These are phyloP conservation scores for Oryza meyeriana DNA, from an alignment of 176 grass and related monocot genomes.

Conservation along the genomic window DNA sequence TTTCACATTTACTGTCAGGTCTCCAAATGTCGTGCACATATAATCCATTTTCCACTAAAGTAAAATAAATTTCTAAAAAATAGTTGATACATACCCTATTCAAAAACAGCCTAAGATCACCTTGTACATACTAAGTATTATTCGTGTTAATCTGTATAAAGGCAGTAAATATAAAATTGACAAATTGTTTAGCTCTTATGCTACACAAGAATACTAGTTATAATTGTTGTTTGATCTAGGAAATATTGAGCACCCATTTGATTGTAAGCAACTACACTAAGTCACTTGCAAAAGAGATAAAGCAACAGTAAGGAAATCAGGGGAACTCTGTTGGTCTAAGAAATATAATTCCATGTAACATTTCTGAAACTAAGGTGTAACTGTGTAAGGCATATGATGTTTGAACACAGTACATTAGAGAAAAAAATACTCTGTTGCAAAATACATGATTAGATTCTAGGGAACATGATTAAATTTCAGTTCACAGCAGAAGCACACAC, in stretches of 20 bases:
- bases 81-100: not conserved
- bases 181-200: not conserved
- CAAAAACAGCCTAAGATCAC: not conserved
- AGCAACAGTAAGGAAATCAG: not conserved
- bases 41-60: not conserved
- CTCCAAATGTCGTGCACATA: not conserved
- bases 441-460: not conserved
- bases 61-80: not conserved
- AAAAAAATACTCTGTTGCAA: not conserved
- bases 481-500: not conserved
- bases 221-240: not conserved
- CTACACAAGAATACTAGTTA: not conserved
- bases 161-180: not conserved
- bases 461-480: not conserved
- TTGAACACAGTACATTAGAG: not conserved
- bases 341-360: not conserved
- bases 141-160: not conserved
- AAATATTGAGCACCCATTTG: not conserved
- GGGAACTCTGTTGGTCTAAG: not conserved
- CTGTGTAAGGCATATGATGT: not conserved
- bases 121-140: not conserved
- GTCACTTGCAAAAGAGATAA: not conserved
- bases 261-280: conserved; percentile 3
- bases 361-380: not conserved
- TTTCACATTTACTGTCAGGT: not conserved